Evolutionary conservation across 75 land plant genomes (phyloP).

Genomic region (Picea glauca): DNA sequence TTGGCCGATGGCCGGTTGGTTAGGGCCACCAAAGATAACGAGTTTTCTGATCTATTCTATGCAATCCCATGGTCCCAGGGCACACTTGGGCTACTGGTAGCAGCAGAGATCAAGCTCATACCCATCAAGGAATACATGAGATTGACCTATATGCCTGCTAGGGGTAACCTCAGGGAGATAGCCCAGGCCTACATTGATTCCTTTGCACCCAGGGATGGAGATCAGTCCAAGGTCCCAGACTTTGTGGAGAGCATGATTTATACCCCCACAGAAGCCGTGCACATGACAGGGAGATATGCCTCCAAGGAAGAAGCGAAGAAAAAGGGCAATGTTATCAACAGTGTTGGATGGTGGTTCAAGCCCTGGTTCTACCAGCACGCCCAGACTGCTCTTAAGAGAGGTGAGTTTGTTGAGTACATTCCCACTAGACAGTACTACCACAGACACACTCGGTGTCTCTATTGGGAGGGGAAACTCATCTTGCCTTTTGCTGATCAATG

Average conservation of each 20-base stretch:
- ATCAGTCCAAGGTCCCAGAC: conserved; percentile 89
- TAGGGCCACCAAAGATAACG: conserved; percentile 91
- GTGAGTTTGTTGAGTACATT: conserved; percentile 95
- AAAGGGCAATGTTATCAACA: conserved; percentile 83
- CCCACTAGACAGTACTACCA: conserved; percentile 95
- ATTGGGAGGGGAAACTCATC: conserved; percentile 99
- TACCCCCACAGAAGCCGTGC: conserved; percentile 65
- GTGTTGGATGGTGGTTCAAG: conserved; percentile 95
- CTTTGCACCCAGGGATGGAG: conserved; percentile 85
- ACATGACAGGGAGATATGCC: conserved; percentile 88
- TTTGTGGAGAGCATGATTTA: conserved; percentile 96
- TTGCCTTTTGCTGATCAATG: conserved; percentile 93
- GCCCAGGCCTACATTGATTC: conserved; percentile 91
- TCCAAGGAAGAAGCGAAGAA: conserved; percentile 89
- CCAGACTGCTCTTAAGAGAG: conserved; percentile 71
- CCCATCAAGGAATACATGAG: conserved; percentile 86
- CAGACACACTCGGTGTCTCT: conserved; percentile 88
- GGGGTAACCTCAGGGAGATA: conserved; percentile 61
- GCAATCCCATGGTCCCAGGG: conserved; percentile 99
- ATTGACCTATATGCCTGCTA: conserved; percentile 70
- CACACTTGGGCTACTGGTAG: conserved; percentile 85
- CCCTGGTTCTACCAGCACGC: conserved; percentile 99
- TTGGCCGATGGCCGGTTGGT: conserved; percentile 79
- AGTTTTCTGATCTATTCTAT: conserved; percentile 87
- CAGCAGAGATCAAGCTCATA: conserved; percentile 96